These are phyloP conservation scores for Tieghemostelium lacteum DNA, from an alignment of 78 protist genomes.

Conservation along the genomic window DNA sequence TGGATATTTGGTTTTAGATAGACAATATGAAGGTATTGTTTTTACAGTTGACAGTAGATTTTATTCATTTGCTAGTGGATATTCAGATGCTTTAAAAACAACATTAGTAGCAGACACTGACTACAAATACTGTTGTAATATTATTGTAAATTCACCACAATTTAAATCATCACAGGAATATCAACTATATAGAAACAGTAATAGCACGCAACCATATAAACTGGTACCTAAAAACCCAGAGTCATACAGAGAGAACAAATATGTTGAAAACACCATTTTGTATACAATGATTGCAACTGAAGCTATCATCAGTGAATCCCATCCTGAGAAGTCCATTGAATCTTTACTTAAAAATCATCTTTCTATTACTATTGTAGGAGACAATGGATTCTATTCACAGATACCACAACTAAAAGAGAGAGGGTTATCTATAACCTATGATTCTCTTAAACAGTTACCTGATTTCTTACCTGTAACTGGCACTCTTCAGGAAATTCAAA, in stretches of 20 bases:
- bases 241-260: slow-evolving; percentile 50
- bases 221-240: slow-evolving; percentile 2
- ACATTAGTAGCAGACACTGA: background rate
- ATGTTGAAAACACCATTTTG: slow-evolving; percentile 54
- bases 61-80: slow-evolving; percentile 33
- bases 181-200: background rate
- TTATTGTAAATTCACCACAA: slow-evolving; percentile 72
- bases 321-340: background rate
- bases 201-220: slow-evolving; percentile 3
- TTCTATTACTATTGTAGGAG: slow-evolving; percentile 74
- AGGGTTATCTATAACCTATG: slow-evolving; percentile 49
- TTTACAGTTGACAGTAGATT: slow-evolving; percentile 84
- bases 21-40: slow-evolving; percentile 78
- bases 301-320: background rate
- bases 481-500: slow-evolving; percentile 60
- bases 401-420: slow-evolving; percentile 58
- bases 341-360: slow-evolving; percentile 9
- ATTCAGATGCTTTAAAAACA: background rate
- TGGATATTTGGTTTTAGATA: slow-evolving; percentile 91
- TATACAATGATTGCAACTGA: slow-evolving; percentile 26
- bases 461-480: slow-evolving; percentile 13
- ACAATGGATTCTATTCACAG: slow-evolving; percentile 89
- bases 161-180: slow-evolving; percentile 57
- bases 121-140: background rate
- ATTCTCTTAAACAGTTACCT: slow-evolving; percentile 65